Percentiles rank a stretch among this genome's conserved stretches.
Conservation (phyloP, 805 yeast species). For the Pichia californica region DNA sequence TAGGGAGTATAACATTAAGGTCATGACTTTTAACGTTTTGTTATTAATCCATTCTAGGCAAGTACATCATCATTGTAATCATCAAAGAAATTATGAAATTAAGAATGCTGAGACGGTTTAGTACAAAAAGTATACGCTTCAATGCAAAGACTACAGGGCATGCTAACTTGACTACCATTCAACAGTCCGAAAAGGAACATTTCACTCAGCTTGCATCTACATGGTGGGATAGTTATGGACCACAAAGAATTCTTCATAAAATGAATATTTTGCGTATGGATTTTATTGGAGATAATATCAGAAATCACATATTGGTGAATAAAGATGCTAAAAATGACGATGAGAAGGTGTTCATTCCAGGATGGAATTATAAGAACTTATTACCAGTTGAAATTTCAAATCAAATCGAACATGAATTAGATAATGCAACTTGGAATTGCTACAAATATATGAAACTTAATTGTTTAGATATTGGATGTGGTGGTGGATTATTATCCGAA, state of each 20-base stretch:
- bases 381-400: constrained; percentile 51
- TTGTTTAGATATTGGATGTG: constrained; percentile 91
- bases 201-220: constrained; percentile 81
- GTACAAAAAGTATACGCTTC: not conserved
- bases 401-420: constrained; percentile 46
- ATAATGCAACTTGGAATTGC: constrained; percentile 35
- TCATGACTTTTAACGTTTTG: too few relatives aligned
- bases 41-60: too few relatives aligned
- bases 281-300: constrained; percentile 63
- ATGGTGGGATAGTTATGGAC: constrained; percentile 98
- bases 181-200: constrained; percentile 66
- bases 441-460: constrained; percentile 33
- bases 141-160: not conserved
- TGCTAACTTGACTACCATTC: constrained; percentile 31
- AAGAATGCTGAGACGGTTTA: too few relatives aligned
- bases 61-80: too few relatives aligned
- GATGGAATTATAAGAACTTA: constrained; percentile 55
- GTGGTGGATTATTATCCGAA: constrained; percentile 94
- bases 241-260: constrained; percentile 88
- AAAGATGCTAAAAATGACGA: constrained; percentile 31
- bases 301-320: constrained; percentile 38
- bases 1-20: too few relatives aligned
- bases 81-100: too few relatives aligned
- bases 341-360: constrained; percentile 62
- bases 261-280: constrained; percentile 91